Percentiles rank a stretch among this genome's conserved stretches.
phyloP scores from a whole-genome alignment of 2,329 filamentous ascomycete species.

The Fusarium longipes region DNA sequence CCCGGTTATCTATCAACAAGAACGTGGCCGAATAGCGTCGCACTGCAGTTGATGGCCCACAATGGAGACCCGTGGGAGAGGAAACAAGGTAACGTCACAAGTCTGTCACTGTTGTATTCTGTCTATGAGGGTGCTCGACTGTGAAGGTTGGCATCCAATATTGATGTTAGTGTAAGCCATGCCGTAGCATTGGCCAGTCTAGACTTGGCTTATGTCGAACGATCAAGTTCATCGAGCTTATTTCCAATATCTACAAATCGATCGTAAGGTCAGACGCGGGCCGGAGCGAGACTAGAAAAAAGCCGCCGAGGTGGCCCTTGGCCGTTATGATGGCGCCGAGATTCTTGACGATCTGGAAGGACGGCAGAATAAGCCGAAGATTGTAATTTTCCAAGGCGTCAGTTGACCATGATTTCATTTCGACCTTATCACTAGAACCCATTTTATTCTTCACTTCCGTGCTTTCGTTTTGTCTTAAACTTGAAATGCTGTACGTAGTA shows the following conservation, averaged over 20 bases:
- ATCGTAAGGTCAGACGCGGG: not conserved
- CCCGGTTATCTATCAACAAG: not conserved
- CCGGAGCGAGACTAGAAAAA: not conserved
- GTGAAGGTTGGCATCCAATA: not conserved
- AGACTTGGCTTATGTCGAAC: not conserved
- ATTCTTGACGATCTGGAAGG: not conserved
- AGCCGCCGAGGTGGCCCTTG: not conserved
- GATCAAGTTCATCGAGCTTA: not conserved
- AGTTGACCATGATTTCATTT: constrained; percentile 1
- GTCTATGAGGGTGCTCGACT: not conserved
- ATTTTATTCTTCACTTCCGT: not conserved
- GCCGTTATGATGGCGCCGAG: not conserved
- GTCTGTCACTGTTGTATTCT: not conserved
- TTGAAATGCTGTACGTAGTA: not conserved
- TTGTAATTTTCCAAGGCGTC: not conserved
- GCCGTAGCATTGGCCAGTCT: not conserved
- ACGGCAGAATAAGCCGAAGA: not conserved
- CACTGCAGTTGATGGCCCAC: constrained; percentile 6
- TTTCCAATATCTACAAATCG: not conserved
- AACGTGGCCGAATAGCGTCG: constrained; percentile 4
- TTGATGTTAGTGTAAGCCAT: not conserved
- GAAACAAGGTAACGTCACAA: not conserved
- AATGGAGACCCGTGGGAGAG: not conserved
- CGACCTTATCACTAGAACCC: not conserved
- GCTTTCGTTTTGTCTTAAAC: not conserved